phyloP scores from a whole-genome alignment of 805 yeast species.

The Metschnikowia henanensis region DNA sequence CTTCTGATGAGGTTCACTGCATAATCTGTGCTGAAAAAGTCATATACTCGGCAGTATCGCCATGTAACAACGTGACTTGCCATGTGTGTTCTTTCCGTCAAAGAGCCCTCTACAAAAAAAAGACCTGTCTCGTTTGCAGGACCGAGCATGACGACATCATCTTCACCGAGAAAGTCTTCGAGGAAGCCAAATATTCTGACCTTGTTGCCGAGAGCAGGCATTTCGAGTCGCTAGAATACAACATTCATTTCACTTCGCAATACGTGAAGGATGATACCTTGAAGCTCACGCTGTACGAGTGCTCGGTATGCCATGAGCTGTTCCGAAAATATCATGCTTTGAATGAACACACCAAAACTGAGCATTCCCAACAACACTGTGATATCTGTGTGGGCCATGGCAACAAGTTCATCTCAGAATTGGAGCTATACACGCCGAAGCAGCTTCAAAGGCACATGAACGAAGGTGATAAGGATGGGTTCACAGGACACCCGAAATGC shows the following conservation, averaged over 20 bases:
- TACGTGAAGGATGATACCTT: conserved; percentile 50
- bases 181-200: conserved; percentile 34
- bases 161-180: conserved; percentile 49
- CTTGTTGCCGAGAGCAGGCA: conserved; percentile 32
- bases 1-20: conserved; percentile 52
- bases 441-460: conserved; percentile 69
- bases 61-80: conserved; percentile 86
- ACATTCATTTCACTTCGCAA: conserved; percentile 58
- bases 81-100: conserved; percentile 81
- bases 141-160: conserved; percentile 59
- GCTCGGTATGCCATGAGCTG: conserved; percentile 51
- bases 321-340: conserved; percentile 55
- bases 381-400: conserved; percentile 75
- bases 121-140: conserved; percentile 82
- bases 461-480: conserved; percentile 73
- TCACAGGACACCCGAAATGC: conserved; percentile 88
- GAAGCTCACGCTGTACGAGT: conserved; percentile 51
- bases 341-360: conserved; percentile 61
- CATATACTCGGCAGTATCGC: conserved; percentile 64
- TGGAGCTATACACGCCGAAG: conserved; percentile 57
- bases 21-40: conserved; percentile 82
- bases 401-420: conserved; percentile 73
- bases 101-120: conserved; percentile 73
- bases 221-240: conserved; percentile 44
- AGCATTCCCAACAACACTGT: conserved; percentile 68